Evolutionary conservation across 106 monocot species (phyloP), one percentile per base, ranked within the genome.

Genomic region (Ottelia alismoides): DNA sequence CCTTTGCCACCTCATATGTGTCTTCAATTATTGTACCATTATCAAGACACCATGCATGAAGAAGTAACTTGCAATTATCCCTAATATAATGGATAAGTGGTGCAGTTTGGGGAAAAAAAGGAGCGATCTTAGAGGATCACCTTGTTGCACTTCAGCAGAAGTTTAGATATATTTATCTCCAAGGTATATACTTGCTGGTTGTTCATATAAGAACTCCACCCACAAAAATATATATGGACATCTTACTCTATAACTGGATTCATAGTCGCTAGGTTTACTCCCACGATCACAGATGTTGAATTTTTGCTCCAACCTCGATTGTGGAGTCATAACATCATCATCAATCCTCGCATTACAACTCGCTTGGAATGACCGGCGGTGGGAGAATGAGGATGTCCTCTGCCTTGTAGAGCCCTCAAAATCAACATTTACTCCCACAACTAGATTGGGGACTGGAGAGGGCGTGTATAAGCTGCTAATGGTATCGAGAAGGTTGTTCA

Each of bases 321-420:
- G 78, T 19, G 70, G 27, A 1, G 28, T 62, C 54, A 73, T 53
- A 12, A 70, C 54, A 49, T 74, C 77, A 12, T 61, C 68, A 27
- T 81, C 78, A 30, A 75, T 78, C 65, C 86, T 74, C 45, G 77
- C 28, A 52, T 81, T 87, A 7, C 68, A 74, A 20, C 77, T 77
- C 11, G 69, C 62, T 50, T 79, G 79, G 47, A 81, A 81, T 2
- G 81, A 87, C 0, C 77, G 81, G 0, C 81, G 81, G 20, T 74
- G 67, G 28, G 74, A 77, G 21, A 77, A 71, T 0, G 86, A 86
- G 6, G 72, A 69, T 32, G 62, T 70, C 44, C 68, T 77, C 54
- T 76, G 73, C 45, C 69, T 57, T 4, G 65, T 69, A 18, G 76
- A 80, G 0, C 74, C 86, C 45, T 87, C 86, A 56, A 87, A 81